Percentiles rank a stretch among this genome's conserved stretches.
Conservation (phyloP, 2,329 filamentous ascomycete species). For the Penicillium aurantiogriseum region DNA sequence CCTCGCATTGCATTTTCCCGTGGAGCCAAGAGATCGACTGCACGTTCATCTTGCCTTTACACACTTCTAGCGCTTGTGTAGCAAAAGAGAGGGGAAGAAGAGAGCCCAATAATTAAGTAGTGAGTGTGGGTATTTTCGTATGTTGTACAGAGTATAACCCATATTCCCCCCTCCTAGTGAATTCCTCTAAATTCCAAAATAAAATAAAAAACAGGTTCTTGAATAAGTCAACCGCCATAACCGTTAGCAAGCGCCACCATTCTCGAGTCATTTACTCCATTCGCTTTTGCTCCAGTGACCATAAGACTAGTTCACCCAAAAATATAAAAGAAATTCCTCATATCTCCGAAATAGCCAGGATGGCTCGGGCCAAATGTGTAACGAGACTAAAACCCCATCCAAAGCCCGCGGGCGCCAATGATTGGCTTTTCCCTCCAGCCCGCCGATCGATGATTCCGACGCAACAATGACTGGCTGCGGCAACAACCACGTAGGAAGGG, state of each 20-base stretch:
- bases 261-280: slow-evolving; percentile 1
- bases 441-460: slow-evolving; percentile 30
- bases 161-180: not conserved
- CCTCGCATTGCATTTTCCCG: slow-evolving; percentile 31
- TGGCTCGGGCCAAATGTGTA: slow-evolving; percentile 24
- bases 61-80: slow-evolving; percentile 5
- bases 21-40: slow-evolving; percentile 28
- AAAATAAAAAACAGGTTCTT: not conserved
- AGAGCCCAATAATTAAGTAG: not conserved
- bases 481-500: slow-evolving; percentile 25
- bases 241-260: slow-evolving; percentile 7
- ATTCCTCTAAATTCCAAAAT: not conserved
- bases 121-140: not conserved
- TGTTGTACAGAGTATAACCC: not conserved
- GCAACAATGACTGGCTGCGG: slow-evolving; percentile 26
- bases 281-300: not conserved
- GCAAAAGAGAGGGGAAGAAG: not conserved
- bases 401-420: not conserved
- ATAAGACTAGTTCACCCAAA: not conserved
- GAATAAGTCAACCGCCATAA: slow-evolving; percentile 3
- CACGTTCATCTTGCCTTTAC: slow-evolving; percentile 26
- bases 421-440: slow-evolving; percentile 16
- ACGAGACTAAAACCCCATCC: slow-evolving; percentile 15
- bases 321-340: not conserved
- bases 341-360: slow-evolving; percentile 15